Percentiles rank a stretch among this genome's conserved stretches.
Conservation (phyloP, 2,329 filamentous ascomycete genomes). For the Daldinia eschscholtzii region DNA sequence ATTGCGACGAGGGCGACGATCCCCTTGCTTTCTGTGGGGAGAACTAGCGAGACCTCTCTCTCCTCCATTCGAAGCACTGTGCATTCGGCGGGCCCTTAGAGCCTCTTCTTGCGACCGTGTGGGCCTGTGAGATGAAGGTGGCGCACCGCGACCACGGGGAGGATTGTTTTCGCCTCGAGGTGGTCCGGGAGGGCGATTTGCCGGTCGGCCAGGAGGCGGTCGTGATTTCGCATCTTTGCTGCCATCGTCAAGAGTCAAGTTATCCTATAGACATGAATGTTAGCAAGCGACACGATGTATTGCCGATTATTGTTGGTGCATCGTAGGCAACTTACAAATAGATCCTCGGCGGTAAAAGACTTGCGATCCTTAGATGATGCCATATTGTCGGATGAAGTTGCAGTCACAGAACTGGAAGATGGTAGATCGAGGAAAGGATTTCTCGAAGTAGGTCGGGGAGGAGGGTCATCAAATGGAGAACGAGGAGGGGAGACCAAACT, state of each 20-base stretch:
- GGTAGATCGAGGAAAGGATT: slow-evolving; percentile 78
- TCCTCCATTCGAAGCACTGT: slow-evolving; percentile 52
- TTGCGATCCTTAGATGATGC: slow-evolving; percentile 61
- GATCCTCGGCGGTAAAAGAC: slow-evolving; percentile 73
- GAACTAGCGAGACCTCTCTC: slow-evolving; percentile 54
- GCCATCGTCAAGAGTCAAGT: slow-evolving; percentile 73
- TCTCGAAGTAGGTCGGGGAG: slow-evolving; percentile 73
- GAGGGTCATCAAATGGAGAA: slow-evolving; percentile 73
- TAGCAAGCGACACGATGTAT: slow-evolving; percentile 48
- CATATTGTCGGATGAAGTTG: slow-evolving; percentile 64
- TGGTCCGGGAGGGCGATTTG: slow-evolving; percentile 57
- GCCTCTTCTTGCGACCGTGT: slow-evolving; percentile 76
- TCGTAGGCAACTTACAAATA: slow-evolving; percentile 75
- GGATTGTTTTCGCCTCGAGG: slow-evolving; percentile 63
- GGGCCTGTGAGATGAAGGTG: slow-evolving; percentile 68
- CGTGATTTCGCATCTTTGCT: slow-evolving; percentile 47
- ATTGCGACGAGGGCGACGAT: slow-evolving; percentile 75
- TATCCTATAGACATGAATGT: slow-evolving; percentile 65
- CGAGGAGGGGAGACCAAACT: slow-evolving; percentile 56
- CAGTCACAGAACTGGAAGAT: slow-evolving; percentile 48
- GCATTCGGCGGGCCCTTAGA: slow-evolving; percentile 61
- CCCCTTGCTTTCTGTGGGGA: slow-evolving; percentile 54
- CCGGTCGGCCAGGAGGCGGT: slow-evolving; percentile 50
- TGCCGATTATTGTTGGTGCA: slow-evolving; percentile 6
- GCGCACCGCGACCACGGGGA: slow-evolving; percentile 59